Evolutionary conservation across 2,329 filamentous ascomycete species (phyloP), one percentile per base, ranked within the genome.

Genomic region (Cladosporium sp.): DNA sequence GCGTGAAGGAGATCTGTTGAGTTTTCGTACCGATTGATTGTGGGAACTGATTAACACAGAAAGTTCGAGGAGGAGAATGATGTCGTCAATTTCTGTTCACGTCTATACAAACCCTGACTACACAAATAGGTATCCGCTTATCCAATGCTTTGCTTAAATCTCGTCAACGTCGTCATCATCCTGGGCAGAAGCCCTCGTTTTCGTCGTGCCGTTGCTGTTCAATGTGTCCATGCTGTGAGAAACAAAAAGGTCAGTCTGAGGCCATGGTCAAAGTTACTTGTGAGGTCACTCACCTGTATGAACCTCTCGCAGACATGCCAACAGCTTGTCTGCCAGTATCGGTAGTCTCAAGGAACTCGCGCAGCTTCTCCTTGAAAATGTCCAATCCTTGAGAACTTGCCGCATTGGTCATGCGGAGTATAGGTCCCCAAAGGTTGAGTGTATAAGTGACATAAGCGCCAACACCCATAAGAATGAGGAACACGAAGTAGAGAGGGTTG

Each of bases 391-490:
- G 95, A 68, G 85, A 85, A 57, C 88, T 89, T 4, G 95, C 95
- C 16, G 95, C 95, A 72, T 95, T 95, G 70, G 88, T 87, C 92
- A 99, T 97, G 75, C 96, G 93, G 72, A 96, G 83, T 84, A 99
- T 98, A 0, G 95, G 95, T 0, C 95, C 95, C 81, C 96, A 93
- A 18, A 99, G 87, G 77, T 98, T 98, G 71, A 99, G 89, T 37
- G 89, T 93, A 80, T 95, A 97, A 4, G 93, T 95, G 31, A 97
- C 84, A 74, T 98, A 99, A 3, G 90, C 91, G 65, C 86, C 93
- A 62, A 90, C 86, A 12, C 84, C 89, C 50, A 90, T 80, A 61
- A 98, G 79, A 73, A 97, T 87, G 66, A 98, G 83, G 74, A 98
- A 87, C 74, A 99, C 82, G 81, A 97, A 97, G 77, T 97, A 93